phyloP scores from a whole-genome alignment of 176 grass and related monocot species.

The Thalia dealbata region DNA sequence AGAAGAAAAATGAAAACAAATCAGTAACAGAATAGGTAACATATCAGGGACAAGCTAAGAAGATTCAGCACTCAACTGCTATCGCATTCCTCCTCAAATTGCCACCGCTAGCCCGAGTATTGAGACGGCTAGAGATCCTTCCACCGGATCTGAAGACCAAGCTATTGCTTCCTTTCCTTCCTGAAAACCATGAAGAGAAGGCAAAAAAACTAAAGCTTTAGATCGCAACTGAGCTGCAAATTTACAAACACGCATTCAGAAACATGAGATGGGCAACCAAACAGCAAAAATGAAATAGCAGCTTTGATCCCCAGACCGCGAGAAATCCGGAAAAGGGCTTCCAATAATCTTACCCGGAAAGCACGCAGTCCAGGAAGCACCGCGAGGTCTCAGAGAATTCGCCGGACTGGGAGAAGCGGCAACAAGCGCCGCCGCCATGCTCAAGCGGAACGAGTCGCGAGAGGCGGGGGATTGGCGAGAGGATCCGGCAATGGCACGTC shows the following conservation, averaged over 20 bases:
- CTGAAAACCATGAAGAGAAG: background rate
- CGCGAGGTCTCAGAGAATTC: background rate
- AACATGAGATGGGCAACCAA: too few species aligned
- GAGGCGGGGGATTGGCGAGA: background rate
- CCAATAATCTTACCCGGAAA: background rate
- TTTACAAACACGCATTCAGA: too few species aligned
- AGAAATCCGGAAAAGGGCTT: background rate
- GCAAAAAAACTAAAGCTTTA: too few species aligned
- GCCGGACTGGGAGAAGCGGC: background rate
- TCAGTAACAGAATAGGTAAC: too few species aligned
- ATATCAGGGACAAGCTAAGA: too few species aligned
- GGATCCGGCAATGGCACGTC: background rate
- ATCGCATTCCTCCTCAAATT: too few species aligned
- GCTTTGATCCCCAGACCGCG: too few species aligned
- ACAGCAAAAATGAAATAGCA: background rate
- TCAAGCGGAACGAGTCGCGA: background rate
- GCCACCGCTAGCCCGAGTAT: background rate
- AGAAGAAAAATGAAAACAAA: background rate
- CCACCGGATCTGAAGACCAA: conserved; percentile 6
- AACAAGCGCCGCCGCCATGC: background rate
- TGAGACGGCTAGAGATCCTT: background rate
- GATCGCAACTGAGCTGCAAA: too few species aligned
- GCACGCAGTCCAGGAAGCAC: background rate
- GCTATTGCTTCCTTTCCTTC: conserved; percentile 4
- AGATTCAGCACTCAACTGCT: too few species aligned